Evolutionary conservation across 2,329 filamentous ascomycete species (phyloP).

Genomic region (Verticillium dahliae): DNA sequence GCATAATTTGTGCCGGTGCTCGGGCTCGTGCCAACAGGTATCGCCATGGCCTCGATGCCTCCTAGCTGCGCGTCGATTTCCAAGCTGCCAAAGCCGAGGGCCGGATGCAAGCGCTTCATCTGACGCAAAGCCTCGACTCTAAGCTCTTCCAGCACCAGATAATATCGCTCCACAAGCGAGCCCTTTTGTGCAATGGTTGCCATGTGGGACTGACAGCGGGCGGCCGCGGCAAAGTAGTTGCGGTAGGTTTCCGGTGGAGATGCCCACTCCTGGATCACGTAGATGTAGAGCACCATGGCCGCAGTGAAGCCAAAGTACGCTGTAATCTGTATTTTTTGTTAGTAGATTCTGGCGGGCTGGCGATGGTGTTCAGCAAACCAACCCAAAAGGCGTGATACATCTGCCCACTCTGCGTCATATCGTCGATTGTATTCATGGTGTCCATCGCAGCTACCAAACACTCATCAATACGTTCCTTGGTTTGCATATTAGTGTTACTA

Average conservation of each 20-base stretch:
- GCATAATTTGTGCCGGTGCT: background rate
- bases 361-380: slow-evolving; percentile 1
- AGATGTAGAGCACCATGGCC: slow-evolving; percentile 36
- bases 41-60: background rate
- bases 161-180: slow-evolving; percentile 33
- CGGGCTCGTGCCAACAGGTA: background rate
- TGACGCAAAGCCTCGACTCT: slow-evolving; percentile 7
- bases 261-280: slow-evolving; percentile 29
- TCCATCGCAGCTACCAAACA: slow-evolving; percentile 33
- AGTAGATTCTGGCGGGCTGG: no score
- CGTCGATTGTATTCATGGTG: slow-evolving; percentile 29
- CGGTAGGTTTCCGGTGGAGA: slow-evolving; percentile 18
- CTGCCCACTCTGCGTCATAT: slow-evolving; percentile 24
- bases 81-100: background rate
- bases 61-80: background rate
- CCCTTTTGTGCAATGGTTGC: slow-evolving; percentile 26
- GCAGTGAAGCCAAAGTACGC: slow-evolving; percentile 39
- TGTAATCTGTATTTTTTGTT: slow-evolving; percentile 17
- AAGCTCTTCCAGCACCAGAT: slow-evolving; percentile 30
- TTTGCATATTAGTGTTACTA: slow-evolving; percentile 1
- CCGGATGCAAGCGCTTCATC: slow-evolving; percentile 2
- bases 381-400: slow-evolving; percentile 35
- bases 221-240: slow-evolving; percentile 26
- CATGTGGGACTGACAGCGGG: slow-evolving; percentile 32
- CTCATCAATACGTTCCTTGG: slow-evolving; percentile 12